Conservation (phyloP, 225 moss, liverwort and hornwort species). For the Bryoerythrophyllum caledonicum region DNA sequence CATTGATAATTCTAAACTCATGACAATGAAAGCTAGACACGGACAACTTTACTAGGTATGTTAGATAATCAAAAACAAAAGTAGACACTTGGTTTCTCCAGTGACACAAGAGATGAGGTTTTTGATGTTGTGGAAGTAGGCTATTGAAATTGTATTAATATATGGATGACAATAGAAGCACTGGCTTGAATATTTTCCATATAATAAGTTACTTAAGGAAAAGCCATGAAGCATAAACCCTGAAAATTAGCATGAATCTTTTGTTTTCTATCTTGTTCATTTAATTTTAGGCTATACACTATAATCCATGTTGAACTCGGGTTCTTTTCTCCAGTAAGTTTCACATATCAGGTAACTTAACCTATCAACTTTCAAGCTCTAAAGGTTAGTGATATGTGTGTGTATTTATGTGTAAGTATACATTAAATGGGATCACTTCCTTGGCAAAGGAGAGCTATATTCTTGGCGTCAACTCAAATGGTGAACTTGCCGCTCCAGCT, state of each 20-base stretch:
- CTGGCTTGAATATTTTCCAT: neutral
- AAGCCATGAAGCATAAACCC: neutral
- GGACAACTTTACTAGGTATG: no score
- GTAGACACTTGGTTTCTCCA: neutral
- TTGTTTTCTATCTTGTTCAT: neutral
- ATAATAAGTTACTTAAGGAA: no score
- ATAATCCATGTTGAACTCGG: conserved; percentile 23
- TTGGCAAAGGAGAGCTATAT: neutral
- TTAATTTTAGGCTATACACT: neutral
- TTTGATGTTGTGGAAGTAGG: neutral
- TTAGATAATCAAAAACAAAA: no score
- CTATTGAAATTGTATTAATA: neutral
- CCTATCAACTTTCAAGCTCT: neutral
- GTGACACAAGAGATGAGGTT: neutral
- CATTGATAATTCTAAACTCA: no score
- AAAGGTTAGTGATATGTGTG: conserved; percentile 9
- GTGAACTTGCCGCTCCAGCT: conserved; percentile 77
- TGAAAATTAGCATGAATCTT: neutral
- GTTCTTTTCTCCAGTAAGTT: conserved; percentile 9
- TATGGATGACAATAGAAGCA: neutral
- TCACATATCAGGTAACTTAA: conserved; percentile 21
- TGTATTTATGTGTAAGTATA: neutral
- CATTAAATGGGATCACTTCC: conserved; percentile 7
- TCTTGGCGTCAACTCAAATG: conserved; percentile 49
- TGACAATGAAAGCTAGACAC: no score